Evolutionary conservation across 1,139 yeast genomes (phyloP).

Genomic region (Yamadazyma pseudoaaseri): DNA sequence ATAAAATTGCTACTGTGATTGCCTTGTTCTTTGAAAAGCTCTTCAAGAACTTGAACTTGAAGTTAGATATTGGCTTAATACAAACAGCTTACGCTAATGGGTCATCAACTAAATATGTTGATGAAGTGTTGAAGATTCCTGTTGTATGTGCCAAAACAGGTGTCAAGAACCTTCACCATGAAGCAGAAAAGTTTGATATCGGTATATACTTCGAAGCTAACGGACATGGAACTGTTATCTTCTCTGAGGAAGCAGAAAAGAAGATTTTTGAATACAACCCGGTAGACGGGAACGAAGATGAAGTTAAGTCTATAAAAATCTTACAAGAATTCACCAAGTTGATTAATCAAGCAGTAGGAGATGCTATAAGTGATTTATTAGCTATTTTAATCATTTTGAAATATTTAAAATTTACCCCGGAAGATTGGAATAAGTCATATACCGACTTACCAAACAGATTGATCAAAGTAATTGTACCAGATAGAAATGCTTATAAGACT

Average conservation of each 20-base stretch:
- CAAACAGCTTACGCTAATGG: slow-evolving; percentile 99
- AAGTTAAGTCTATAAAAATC: slow-evolving; percentile 44
- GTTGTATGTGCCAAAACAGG: slow-evolving; percentile 94
- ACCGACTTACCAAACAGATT: slow-evolving; percentile 84
- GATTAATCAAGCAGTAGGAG: slow-evolving; percentile 97
- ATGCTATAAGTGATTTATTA: slow-evolving; percentile 86
- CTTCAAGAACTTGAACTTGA: slow-evolving; percentile 36
- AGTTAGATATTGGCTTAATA: slow-evolving; percentile 72
- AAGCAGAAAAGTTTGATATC: slow-evolving; percentile 77
- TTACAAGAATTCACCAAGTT: slow-evolving; percentile 61
- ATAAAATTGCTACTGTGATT: slow-evolving; percentile 82
- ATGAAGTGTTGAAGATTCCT: slow-evolving; percentile 63
- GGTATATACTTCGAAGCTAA: slow-evolving; percentile 98
- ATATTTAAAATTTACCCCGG: slow-evolving; percentile 55
- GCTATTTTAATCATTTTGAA: slow-evolving; percentile 68
- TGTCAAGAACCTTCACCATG: slow-evolving; percentile 92
- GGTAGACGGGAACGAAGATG: slow-evolving; percentile 19
- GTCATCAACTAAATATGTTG: slow-evolving; percentile 73
- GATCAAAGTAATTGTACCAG: slow-evolving; percentile 78
- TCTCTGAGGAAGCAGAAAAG: slow-evolving; percentile 56
- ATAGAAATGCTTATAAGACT: slow-evolving; percentile 75
- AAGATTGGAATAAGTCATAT: slow-evolving; percentile 75
- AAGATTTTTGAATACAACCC: slow-evolving; percentile 26
- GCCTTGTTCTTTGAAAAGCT: slow-evolving; percentile 66
- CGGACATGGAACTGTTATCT: slow-evolving; percentile 97